Evolutionary conservation across 108 stramenopile species (phyloP).

Genomic region (Stephanodiscus triporus): DNA sequence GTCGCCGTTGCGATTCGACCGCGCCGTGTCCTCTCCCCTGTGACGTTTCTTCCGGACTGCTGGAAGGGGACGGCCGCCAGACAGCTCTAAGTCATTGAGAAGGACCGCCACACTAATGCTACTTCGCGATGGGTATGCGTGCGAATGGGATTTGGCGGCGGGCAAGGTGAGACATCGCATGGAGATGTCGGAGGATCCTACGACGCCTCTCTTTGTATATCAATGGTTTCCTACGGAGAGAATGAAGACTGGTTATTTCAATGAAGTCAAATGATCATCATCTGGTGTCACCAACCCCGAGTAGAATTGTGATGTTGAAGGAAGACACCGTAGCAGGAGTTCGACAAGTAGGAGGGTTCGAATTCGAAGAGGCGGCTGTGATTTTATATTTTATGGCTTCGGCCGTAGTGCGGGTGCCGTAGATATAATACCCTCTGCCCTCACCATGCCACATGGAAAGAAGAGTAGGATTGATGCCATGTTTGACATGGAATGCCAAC

Average conservation of each 20-base stretch:
- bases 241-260: slow-evolving; percentile 53
- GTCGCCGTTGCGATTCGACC: slow-evolving; percentile 15
- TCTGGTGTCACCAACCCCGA: slow-evolving; percentile 16
- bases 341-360: slow-evolving; percentile 55
- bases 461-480: too few relatives aligned
- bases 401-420: too few relatives aligned
- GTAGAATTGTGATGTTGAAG: slow-evolving; percentile 49
- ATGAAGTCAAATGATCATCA: slow-evolving; percentile 14
- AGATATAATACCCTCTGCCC: too few relatives aligned
- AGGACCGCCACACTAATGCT: slow-evolving; percentile 48
- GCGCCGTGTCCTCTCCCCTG: background rate
- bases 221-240: slow-evolving; percentile 71
- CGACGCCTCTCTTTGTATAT: slow-evolving; percentile 67
- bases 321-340: slow-evolving; percentile 51
- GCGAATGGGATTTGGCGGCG: slow-evolving; percentile 47
- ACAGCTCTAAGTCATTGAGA: slow-evolving; percentile 57
- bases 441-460: too few relatives aligned
- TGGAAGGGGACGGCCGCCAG: too few relatives aligned
- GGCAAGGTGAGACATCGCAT: slow-evolving; percentile 39
- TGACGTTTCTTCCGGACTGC: too few relatives aligned
- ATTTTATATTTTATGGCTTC: too few relatives aligned
- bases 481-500: too few relatives aligned
- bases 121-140: slow-evolving; percentile 54
- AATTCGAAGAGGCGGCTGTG: slow-evolving; percentile 61
- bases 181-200: slow-evolving; percentile 36